These are phyloP conservation scores for Pseudocercospora vitis DNA, from an alignment of 2,329 filamentous ascomycete genomes.

Conservation along the genomic window DNA sequence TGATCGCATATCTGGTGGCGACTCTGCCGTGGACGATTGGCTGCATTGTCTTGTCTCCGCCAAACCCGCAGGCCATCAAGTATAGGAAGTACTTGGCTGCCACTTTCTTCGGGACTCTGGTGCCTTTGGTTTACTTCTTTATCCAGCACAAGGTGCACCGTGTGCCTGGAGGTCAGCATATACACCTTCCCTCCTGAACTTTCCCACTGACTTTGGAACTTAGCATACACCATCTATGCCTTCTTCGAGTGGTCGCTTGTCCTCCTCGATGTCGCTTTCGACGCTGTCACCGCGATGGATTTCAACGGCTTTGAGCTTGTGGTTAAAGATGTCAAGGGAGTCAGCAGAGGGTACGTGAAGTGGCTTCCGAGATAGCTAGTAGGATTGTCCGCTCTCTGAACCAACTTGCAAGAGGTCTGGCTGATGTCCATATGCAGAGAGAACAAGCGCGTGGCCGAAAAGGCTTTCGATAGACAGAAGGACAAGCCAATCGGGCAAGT, in stretches of 20 bases:
- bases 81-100: conserved; percentile 83
- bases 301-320: conserved; percentile 86
- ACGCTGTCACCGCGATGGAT: conserved; percentile 89
- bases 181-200: too few relatives aligned
- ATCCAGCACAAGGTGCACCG: conserved; percentile 98
- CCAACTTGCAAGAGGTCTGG: conserved; percentile 1
- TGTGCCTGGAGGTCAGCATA: conserved; percentile 78
- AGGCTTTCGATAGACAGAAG: conserved; percentile 53
- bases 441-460: conserved; percentile 33
- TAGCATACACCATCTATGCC: conserved; percentile 94
- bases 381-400: conserved; percentile 46
- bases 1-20: conserved; percentile 95
- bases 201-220: too few relatives aligned
- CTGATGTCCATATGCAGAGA: conserved; percentile 27
- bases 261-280: conserved; percentile 92
- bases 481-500: conserved; percentile 70
- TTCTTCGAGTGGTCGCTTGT: conserved; percentile 98
- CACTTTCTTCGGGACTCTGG: conserved; percentile 84
- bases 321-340: conserved; percentile 82
- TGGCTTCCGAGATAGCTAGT: conserved; percentile 83
- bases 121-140: conserved; percentile 93
- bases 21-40: conserved; percentile 94
- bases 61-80: conserved; percentile 77
- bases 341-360: conserved; percentile 97
- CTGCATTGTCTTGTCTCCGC: conserved; percentile 82